Evolutionary conservation across 257 asterid genomes (phyloP), one percentile per base, ranked within the genome.

Genomic region (Scutellaria barbata): DNA sequence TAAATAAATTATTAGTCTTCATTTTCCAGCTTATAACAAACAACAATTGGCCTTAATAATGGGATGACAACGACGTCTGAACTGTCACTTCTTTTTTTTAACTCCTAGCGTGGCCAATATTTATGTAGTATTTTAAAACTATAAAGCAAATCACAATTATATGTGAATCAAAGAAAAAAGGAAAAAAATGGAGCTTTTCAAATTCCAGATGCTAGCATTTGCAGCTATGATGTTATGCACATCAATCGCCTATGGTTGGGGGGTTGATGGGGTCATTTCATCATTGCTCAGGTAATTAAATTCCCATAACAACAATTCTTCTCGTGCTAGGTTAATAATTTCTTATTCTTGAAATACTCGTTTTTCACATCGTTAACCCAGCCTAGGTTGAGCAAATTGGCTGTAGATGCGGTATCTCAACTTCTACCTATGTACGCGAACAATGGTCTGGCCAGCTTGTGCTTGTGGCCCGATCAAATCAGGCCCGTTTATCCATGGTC

Each of bases 221-320:
- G 72, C 74, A 22, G 54, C 77, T 8, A 63, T 81, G 77, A 7
- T 88, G 69, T 53, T 77, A 3, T 75, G 68, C 14, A 39, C 73
- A n/a, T 84, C 90, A n/a, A 61, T 55, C 11, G 84, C 83, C 53
- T 76, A 71, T 20, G 94, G 95, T 13, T 92, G 98, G 98, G 98
- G 96, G 6, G 20, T 75, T 17, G 95, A 88, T 63, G 96, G 98
- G 96, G 98, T n/a, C 98, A 92, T 84, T 81, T 85, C 77, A 83
- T 84, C 6, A 83, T 92, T 62, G 96, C 98, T 57, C 92, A 89
- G 95, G 97, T 90, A 30, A 30, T 30, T 2, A 30, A 56, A 51
- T 30, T 3, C 2, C 4, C 4, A 0, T 3, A 30, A 30, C 35
- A 10, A 30, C 4, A 5, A 30, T 56, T 20, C 42, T 18, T 4